phyloP scores from a whole-genome alignment of 2,329 filamentous ascomycete genomes.

The Fusarium illudens region DNA sequence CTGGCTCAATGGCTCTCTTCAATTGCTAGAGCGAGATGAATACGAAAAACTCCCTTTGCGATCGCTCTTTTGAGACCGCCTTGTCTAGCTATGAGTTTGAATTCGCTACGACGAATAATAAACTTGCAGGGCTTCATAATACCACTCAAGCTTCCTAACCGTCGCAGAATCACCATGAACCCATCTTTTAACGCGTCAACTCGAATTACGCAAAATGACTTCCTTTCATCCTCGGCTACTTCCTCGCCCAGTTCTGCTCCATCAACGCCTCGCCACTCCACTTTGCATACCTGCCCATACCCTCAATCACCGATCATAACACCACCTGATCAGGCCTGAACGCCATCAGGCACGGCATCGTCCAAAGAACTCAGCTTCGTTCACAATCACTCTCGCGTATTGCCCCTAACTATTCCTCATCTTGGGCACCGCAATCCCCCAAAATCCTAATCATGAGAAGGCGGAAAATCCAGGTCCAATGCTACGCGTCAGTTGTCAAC shows the following conservation, averaged over 20 bases:
- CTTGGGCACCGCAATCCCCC: neutral
- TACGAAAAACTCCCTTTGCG: neutral
- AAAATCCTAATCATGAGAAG: conserved; percentile 12
- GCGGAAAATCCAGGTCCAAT: neutral
- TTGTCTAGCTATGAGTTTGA: neutral
- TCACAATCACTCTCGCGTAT: neutral
- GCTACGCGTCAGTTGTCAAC: neutral
- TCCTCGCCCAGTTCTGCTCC: neutral
- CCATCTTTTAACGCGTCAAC: neutral
- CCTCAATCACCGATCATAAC: conserved; percentile 13
- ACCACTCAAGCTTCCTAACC: neutral
- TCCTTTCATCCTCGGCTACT: neutral
- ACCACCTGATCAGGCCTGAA: neutral
- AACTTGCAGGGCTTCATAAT: neutral
- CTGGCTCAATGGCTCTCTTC: neutral
- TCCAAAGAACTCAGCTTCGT: neutral
- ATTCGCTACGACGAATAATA: neutral
- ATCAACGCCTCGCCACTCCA: neutral
- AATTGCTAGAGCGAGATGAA: neutral
- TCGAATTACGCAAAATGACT: neutral
- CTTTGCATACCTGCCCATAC: neutral
- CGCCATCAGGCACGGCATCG: neutral
- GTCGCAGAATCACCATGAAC: neutral
- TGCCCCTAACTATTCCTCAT: neutral
- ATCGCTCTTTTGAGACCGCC: neutral